Evolutionary conservation across 2,329 filamentous ascomycete genomes (phyloP).

Genomic region (Zymoseptoria ardabiliae): DNA sequence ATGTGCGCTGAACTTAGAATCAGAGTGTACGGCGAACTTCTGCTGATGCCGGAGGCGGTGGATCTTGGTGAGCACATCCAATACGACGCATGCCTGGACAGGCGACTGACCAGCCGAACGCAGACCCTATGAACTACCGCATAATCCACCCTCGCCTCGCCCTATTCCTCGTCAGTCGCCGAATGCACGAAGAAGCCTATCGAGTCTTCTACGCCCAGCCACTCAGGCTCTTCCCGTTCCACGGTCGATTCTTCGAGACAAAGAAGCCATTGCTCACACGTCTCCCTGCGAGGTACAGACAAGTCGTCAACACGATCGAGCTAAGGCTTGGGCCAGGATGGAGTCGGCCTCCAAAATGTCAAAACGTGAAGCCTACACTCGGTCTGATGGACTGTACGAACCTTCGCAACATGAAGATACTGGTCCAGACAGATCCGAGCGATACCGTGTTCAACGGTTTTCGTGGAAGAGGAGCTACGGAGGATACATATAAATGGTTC

Average conservation of each 20-base stretch:
- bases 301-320: constrained; percentile 56
- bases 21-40: constrained; percentile 59
- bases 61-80: constrained; percentile 44
- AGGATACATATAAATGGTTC: constrained; percentile 65
- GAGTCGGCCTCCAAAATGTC: constrained; percentile 61
- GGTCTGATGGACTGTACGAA: constrained; percentile 56
- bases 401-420: constrained; percentile 55
- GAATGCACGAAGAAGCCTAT: constrained; percentile 56
- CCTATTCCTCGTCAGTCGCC: constrained; percentile 54
- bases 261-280: constrained; percentile 65
- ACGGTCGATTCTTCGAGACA: constrained; percentile 62
- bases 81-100: not conserved
- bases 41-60: constrained; percentile 50
- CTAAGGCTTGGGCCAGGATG: constrained; percentile 67
- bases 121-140: constrained; percentile 57
- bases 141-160: constrained; percentile 50
- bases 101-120: not conserved
- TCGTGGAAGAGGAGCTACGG: constrained; percentile 43
- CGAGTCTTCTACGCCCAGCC: constrained; percentile 59
- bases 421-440: constrained; percentile 65
- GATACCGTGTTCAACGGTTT: constrained; percentile 60
- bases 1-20: constrained; percentile 64
- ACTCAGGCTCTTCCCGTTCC: constrained; percentile 60
- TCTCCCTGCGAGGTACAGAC: constrained; percentile 54
- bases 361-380: constrained; percentile 59